Evolutionary conservation across 148 eudicot genomes (phyloP).

Genomic region (Agrostemma githago): DNA sequence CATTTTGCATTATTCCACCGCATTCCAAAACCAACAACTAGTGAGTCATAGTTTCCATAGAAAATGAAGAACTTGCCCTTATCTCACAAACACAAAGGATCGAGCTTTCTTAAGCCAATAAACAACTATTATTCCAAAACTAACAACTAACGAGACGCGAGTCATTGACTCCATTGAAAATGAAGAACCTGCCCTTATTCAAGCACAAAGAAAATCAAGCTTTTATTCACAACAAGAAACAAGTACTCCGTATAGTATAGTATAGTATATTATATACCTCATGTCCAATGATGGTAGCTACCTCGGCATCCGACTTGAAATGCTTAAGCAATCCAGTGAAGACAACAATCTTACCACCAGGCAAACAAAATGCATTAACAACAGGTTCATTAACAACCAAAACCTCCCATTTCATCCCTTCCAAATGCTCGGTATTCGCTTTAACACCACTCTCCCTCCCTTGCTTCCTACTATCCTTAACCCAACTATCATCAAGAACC

Average conservation of each 20-base stretch:
- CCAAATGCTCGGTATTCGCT: conserved; percentile 55
- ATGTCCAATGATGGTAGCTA: conserved; percentile 86
- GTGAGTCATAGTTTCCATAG: neutral
- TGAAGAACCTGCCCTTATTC: neutral
- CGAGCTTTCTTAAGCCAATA: neutral
- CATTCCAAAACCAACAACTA: no score
- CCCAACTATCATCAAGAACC: conserved; percentile 79
- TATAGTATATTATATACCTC: conserved; percentile 46
- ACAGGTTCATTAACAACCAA: conserved; percentile 71
- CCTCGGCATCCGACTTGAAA: conserved; percentile 61
- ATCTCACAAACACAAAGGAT: neutral
- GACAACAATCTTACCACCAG: conserved; percentile 95
- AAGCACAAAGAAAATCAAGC: neutral
- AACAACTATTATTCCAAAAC: no score
- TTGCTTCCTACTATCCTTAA: conserved; percentile 61
- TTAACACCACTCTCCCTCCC: conserved; percentile 37
- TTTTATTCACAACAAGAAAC: neutral
- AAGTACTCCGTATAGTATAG: neutral
- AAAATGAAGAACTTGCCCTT: neutral
- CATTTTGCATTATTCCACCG: no score
- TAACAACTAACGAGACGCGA: no score
- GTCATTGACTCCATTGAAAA: neutral
- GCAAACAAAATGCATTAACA: conserved; percentile 83
- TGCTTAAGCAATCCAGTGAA: conserved; percentile 76
- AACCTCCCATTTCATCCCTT: conserved; percentile 85